A percentile compares a stretch with the other conserved stretches of the same genome.
phyloP scores from a whole-genome alignment of 2,329 filamentous ascomycete genomes.

The Colletotrichum eleusines region DNA sequence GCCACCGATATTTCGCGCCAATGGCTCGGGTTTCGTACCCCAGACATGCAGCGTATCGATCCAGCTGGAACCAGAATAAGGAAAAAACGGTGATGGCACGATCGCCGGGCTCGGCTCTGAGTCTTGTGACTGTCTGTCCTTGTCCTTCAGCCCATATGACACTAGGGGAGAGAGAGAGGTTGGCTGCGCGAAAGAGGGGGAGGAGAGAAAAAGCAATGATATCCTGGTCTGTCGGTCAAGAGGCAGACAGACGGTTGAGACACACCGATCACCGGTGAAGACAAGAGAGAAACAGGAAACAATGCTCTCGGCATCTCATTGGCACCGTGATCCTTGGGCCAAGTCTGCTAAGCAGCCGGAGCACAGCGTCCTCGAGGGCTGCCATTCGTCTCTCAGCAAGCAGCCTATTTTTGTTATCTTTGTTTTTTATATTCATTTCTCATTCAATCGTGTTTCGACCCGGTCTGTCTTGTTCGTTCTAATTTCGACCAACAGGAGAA shows the following conservation, averaged over 20 bases:
- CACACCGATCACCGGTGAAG: not conserved
- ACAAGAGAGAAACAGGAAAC: not conserved
- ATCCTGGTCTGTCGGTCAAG: not conserved
- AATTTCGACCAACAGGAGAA: not conserved
- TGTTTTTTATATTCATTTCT: no score
- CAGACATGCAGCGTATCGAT: not conserved
- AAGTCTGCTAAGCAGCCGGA: not conserved
- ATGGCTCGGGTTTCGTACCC: slow-evolving; percentile 1
- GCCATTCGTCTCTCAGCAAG: not conserved
- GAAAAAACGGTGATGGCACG: not conserved
- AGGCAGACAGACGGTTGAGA: not conserved
- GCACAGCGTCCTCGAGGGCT: not conserved
- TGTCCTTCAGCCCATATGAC: not conserved
- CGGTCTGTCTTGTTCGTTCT: not conserved
- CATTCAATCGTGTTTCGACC: not conserved
- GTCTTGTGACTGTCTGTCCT: no score
- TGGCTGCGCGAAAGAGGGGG: no score
- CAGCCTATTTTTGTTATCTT: not conserved
- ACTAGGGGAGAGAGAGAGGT: not conserved
- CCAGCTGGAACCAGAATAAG: slow-evolving; percentile 2
- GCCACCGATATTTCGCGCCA: not conserved
- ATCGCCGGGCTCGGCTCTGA: not conserved
- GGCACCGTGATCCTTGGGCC: not conserved
- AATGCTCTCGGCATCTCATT: not conserved
- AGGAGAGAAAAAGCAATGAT: not conserved